Evolutionary conservation across 1,284 basidiomycete genomes (phyloP).

Genomic region (Athelia psychrophila): DNA sequence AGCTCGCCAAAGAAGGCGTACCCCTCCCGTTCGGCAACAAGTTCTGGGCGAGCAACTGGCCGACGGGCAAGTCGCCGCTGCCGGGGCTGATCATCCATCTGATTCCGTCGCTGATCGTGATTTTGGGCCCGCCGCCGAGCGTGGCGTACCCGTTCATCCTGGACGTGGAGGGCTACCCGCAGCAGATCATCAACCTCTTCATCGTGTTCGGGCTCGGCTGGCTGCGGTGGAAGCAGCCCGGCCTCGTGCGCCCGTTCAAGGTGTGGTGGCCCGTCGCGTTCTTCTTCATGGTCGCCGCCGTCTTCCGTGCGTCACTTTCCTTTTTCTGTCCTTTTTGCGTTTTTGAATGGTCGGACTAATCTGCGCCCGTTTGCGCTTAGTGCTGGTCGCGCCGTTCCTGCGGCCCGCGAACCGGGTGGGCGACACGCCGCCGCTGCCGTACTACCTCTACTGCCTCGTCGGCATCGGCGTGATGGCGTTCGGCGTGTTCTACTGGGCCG

Average conservation of each 20-base stretch:
- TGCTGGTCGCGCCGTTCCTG: conserved; percentile 55
- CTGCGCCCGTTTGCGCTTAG: conserved; percentile 22
- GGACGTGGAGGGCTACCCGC: conserved; percentile 56
- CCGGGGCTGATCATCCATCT: conserved; percentile 41
- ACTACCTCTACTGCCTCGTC: conserved; percentile 59
- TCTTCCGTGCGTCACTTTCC: conserved; percentile 40
- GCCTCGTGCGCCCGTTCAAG: conserved; percentile 52
- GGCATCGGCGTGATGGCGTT: conserved; percentile 46
- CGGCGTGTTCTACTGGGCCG: conserved; percentile 54
- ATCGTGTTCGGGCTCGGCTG: conserved; percentile 57
- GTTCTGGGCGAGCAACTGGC: conserved; percentile 43
- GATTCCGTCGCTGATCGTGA: conserved; percentile 44
- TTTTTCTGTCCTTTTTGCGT: not conserved
- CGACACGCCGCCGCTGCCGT: conserved; percentile 57
- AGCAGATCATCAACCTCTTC: conserved; percentile 54
- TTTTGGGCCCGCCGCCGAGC: conserved; percentile 41
- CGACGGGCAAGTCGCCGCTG: conserved; percentile 41
- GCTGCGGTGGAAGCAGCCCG: conserved; percentile 48
- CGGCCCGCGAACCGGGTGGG: conserved; percentile 51
- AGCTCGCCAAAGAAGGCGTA: conserved; percentile 53
- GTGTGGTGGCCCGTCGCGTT: conserved; percentile 57
- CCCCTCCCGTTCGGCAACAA: conserved; percentile 42
- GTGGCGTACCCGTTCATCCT: conserved; percentile 53
- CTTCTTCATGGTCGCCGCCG: conserved; percentile 51
- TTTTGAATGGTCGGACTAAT: not conserved